These are phyloP conservation scores for Trichoderma arundinaceum DNA, from an alignment of 2,329 filamentous ascomycete genomes.

Conservation along the genomic window DNA sequence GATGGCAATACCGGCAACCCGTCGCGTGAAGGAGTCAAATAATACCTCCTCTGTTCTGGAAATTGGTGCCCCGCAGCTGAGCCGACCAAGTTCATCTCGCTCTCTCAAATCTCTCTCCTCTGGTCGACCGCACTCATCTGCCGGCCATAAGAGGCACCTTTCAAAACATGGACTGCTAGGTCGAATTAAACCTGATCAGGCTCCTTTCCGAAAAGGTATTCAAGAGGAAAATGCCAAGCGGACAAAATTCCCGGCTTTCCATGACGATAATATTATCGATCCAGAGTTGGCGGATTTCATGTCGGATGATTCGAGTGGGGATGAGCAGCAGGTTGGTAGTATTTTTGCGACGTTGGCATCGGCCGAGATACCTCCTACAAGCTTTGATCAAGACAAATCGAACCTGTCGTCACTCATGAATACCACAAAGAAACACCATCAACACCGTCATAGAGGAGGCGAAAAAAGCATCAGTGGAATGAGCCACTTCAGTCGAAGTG, in stretches of 20 bases:
- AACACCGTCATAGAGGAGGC: slow-evolving; percentile 68
- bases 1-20: slow-evolving; percentile 72
- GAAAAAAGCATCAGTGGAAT: slow-evolving; percentile 78
- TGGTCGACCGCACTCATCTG: slow-evolving; percentile 74
- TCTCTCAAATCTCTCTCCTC: slow-evolving; percentile 77
- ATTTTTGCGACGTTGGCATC: slow-evolving; percentile 79
- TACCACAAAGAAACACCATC: slow-evolving; percentile 71
- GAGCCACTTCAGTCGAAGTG: slow-evolving; percentile 70
- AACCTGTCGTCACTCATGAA: slow-evolving; percentile 75
- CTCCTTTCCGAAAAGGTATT: slow-evolving; percentile 79
- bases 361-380: slow-evolving; percentile 66
- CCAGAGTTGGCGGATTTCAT: slow-evolving; percentile 94
- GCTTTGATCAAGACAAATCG: slow-evolving; percentile 74
- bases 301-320: slow-evolving; percentile 92
- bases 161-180: slow-evolving; percentile 86
- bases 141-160: slow-evolving; percentile 79
- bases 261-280: slow-evolving; percentile 98
- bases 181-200: slow-evolving; percentile 77
- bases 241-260: slow-evolving; percentile 80
- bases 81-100: slow-evolving; percentile 90
- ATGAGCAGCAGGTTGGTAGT: slow-evolving; percentile 82
- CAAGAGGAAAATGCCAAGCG: slow-evolving; percentile 70
- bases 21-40: slow-evolving; percentile 75
- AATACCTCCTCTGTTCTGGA: slow-evolving; percentile 88
- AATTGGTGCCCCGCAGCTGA: slow-evolving; percentile 81